Conservation (phyloP, 2,329 filamentous ascomycete species). For the Beauveria sp. region DNA sequence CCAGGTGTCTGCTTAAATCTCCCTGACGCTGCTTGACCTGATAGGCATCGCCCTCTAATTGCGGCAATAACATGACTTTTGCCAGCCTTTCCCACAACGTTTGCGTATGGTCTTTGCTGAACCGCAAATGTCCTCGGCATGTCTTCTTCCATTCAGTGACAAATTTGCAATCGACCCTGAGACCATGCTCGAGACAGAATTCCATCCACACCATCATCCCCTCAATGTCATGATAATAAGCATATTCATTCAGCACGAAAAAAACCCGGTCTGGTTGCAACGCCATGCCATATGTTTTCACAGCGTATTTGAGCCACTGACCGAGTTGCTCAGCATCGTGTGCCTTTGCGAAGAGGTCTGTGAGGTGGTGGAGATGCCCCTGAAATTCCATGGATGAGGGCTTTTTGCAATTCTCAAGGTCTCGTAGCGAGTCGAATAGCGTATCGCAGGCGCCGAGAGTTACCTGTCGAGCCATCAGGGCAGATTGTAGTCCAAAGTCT, state of each 20-base stretch:
- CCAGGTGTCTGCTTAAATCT: background rate
- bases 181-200: conserved; percentile 23
- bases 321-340: conserved; percentile 22
- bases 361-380: background rate
- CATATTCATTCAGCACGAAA: conserved; percentile 23
- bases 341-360: conserved; percentile 16
- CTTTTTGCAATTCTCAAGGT: background rate
- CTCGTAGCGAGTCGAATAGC: background rate
- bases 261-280: conserved; percentile 23
- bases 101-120: background rate
- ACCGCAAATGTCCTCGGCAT: conserved; percentile 7
- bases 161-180: conserved; percentile 23
- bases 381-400: background rate
- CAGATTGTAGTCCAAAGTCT: conserved; percentile 4
- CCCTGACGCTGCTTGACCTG: background rate
- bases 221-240: conserved; percentile 21
- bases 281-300: conserved; percentile 19
- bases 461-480: conserved; percentile 1
- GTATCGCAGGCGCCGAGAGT: background rate
- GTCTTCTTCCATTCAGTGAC: conserved; percentile 17
- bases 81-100: background rate
- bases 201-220: conserved; percentile 24
- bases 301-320: conserved; percentile 20
- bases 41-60: background rate
- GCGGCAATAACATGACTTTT: background rate